Base-by-base conservation (phyloP, 1,284 basidiomycete genomes). In the Cutaneotrichosporon daszewskae region DNA sequence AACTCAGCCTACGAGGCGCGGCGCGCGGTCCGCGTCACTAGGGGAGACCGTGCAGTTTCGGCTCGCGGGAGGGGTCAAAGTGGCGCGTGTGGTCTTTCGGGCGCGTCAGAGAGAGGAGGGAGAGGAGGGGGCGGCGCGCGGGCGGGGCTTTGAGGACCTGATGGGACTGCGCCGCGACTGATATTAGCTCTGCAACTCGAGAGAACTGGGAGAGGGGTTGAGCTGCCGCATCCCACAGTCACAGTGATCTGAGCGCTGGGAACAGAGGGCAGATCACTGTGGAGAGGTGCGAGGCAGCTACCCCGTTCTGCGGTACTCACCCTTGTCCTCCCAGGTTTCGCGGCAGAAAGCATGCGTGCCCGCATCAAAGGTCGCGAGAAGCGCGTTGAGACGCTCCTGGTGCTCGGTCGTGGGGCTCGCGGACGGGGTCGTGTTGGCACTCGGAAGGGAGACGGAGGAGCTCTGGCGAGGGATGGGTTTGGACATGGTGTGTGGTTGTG, bases 31-130 rank as follows among this genome's bases (percentile, higher is more conserved):
- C n/a, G n/a, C n/a, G n/a, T n/a, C n/a, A 26, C 40, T 45, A 68
- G 35, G 62, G 51, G 12, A 68, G 49, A 17, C 60, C 59, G 19
- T 66, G 50, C 31, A 68, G 49, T 34, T 59, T 59, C 11, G 66
- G 66, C 32, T 68, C 63, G 40, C 57, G 56, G 7, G 48, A 53
- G 11, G 66, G 66, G 47, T 68, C 66, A 29, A 66, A 68, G 51
- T 66, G 66, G 33, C 55, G 46, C 32, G 48, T 46, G 53, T 41
- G 34, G 8, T 28, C 34, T 22, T 20, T 17, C 25, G 46, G 46
- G n/a, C 41, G 41, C 14, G 45, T 24, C 12, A 51, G 43, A 17
- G 34, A 37, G 10, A 52, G 50, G 18, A 51, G 26, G 8, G 39
- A 42, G 34, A 51, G 39, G 25, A 49, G 39, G 17, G 47, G 47